Evolutionary conservation across 306 rosid species (phyloP).

Genomic region (Aeschynomene evenia): DNA sequence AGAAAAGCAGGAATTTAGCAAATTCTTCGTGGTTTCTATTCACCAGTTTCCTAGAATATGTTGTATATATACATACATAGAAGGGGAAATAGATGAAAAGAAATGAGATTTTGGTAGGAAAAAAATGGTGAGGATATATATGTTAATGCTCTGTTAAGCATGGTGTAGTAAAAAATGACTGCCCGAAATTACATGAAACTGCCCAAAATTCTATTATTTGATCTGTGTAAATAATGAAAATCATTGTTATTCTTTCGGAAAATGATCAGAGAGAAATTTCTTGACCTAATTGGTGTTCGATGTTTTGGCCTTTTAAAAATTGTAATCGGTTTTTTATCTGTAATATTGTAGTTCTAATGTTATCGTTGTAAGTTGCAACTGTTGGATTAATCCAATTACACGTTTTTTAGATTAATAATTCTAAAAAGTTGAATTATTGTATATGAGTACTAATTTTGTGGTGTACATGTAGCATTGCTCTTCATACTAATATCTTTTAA

Average conservation of each 20-base stretch:
- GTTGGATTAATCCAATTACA: no score
- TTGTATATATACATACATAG: neutral
- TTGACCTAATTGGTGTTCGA: neutral
- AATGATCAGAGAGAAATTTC: neutral
- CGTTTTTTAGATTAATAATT: no score
- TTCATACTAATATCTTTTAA: no score
- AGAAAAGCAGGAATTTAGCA: conserved; percentile 21
- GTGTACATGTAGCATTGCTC: no score
- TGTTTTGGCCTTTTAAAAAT: neutral
- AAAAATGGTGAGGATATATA: neutral
- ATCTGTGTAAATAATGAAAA: conserved; percentile 31
- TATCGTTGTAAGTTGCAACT: no score
- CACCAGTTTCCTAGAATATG: neutral
- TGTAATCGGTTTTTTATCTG: no score
- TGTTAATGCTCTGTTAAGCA: neutral
- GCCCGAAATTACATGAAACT: neutral
- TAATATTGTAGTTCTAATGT: no score
- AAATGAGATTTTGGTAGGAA: conserved; percentile 5
- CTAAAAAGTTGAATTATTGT: no score
- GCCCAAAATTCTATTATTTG: conserved; percentile 34
- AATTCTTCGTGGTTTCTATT: conserved; percentile 15
- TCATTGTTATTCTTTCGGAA: neutral
- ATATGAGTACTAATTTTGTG: no score
- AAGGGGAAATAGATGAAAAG: neutral
- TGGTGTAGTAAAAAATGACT: conserved; percentile 2